Conservation (phyloP, 805 yeast genomes). For the Kuraishia hungarica region DNA sequence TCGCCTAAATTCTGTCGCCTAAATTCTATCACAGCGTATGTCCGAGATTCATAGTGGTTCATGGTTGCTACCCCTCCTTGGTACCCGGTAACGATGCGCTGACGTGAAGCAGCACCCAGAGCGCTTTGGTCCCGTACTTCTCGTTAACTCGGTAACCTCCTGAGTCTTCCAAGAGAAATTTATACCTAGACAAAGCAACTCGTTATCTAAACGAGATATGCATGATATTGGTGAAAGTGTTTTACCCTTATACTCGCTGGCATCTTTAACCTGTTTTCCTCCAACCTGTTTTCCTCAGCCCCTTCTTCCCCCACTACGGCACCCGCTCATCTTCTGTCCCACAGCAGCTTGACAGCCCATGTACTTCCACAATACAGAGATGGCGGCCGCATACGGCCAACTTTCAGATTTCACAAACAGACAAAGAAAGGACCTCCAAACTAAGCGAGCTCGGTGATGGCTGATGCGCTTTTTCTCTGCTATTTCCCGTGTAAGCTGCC, state of each 20-base stretch:
- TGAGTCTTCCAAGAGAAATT: no score
- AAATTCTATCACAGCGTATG: no score
- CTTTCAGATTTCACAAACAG: background rate
- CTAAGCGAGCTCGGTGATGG: background rate
- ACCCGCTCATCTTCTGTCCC: conserved; percentile 59
- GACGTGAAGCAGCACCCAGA: background rate
- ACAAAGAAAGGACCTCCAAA: background rate
- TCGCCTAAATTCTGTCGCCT: no score
- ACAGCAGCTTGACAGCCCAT: background rate
- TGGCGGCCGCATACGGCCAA: background rate
- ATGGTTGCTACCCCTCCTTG: background rate
- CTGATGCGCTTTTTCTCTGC: background rate
- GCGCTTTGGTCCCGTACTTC: background rate
- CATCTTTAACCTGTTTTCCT: background rate
- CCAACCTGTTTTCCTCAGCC: background rate
- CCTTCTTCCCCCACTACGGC: no score
- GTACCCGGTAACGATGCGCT: background rate
- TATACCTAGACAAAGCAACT: background rate
- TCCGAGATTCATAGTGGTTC: no score
- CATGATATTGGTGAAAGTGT: background rate
- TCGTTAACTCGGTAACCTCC: background rate
- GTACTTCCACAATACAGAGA: background rate
- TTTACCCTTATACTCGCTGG: background rate
- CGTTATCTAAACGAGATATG: background rate
- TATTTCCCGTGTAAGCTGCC: background rate